A percentile compares a stretch with the other conserved stretches of the same genome.
Evolutionary conservation across 305 asterid genomes (phyloP).

Genomic region (Fraxinus sp.): DNA sequence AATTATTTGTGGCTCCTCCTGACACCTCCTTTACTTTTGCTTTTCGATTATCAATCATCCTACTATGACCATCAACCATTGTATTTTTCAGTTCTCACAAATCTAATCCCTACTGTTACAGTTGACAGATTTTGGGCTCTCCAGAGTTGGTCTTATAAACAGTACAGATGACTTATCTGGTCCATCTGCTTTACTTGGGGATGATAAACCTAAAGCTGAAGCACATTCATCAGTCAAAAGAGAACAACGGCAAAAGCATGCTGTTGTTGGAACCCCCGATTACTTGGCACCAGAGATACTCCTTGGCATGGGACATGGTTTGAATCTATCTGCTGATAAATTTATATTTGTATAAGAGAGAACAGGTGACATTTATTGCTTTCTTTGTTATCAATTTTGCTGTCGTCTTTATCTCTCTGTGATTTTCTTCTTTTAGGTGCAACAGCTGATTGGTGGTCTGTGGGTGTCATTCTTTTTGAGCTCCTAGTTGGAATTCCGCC

Average conservation of each 20-base stretch:
- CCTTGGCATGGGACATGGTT: conserved; percentile 99
- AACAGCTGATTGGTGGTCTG: conserved; percentile 99
- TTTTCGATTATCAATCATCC: conserved; percentile 9
- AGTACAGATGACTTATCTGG: conserved; percentile 98
- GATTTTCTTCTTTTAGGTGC: conserved; percentile 50
- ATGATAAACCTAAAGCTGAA: conserved; percentile 56
- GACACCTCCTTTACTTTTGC: conserved; percentile 1
- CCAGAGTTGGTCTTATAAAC: conserved; percentile 95
- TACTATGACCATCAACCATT: conserved; percentile 1
- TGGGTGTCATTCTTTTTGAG: conserved; percentile 90
- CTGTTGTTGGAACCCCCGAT: conserved; percentile 98
- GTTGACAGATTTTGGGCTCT: conserved; percentile 99
- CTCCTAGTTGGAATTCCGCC: conserved; percentile 94
- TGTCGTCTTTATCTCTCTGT: conserved; percentile 12
- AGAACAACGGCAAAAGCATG: conserved; percentile 71
- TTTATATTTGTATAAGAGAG: conserved; percentile 27
- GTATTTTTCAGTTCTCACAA: conserved; percentile 29
- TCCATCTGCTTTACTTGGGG: conserved; percentile 69
- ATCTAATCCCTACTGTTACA: conserved; percentile 50
- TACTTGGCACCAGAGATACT: conserved; percentile 99
- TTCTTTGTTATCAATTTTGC: not conserved
- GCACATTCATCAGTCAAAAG: conserved; percentile 55
- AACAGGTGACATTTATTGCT: conserved; percentile 19
- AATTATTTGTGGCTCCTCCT: not conserved
- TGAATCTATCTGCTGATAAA: conserved; percentile 27